Evolutionary conservation across 164 flowering plant species (phyloP).

Genomic region (Piper betle): DNA sequence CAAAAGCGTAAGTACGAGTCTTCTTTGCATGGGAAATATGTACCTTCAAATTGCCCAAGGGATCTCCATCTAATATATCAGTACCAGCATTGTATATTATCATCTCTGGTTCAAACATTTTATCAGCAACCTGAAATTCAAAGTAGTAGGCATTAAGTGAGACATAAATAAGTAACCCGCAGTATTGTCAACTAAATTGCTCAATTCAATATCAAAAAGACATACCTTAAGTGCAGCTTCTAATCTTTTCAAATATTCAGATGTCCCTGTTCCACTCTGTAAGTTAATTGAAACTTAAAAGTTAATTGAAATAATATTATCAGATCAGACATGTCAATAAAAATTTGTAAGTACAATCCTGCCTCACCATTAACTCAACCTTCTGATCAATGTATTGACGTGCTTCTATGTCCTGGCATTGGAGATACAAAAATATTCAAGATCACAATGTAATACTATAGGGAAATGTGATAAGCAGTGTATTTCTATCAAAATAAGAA

Average conservation of each 20-base stretch:
- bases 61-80: slow-evolving; percentile 90
- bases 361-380: slow-evolving; percentile 61
- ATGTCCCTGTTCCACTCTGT: slow-evolving; percentile 81
- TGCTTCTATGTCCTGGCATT: slow-evolving; percentile 58
- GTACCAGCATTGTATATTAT: slow-evolving; percentile 91
- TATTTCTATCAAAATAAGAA: neutral
- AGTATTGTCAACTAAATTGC: too few species aligned
- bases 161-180: neutral
- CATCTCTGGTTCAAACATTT: slow-evolving; percentile 61
- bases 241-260: slow-evolving; percentile 51
- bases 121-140: slow-evolving; percentile 44
- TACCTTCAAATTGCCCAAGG: slow-evolving; percentile 80
- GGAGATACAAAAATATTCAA: neutral
- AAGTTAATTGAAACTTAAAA: slow-evolving; percentile 2
- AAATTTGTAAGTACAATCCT: neutral
- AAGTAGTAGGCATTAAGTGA: neutral
- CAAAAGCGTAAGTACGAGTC: neutral
- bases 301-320: neutral
- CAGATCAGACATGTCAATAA: neutral
- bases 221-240: slow-evolving; percentile 80
- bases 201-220: neutral
- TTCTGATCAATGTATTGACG: slow-evolving; percentile 59
- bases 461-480: neutral
- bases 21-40: slow-evolving; percentile 1
- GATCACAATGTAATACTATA: neutral